Conservation (phyloP, 2,329 filamentous ascomycete species). For the Ustilaginoidea virens region DNA sequence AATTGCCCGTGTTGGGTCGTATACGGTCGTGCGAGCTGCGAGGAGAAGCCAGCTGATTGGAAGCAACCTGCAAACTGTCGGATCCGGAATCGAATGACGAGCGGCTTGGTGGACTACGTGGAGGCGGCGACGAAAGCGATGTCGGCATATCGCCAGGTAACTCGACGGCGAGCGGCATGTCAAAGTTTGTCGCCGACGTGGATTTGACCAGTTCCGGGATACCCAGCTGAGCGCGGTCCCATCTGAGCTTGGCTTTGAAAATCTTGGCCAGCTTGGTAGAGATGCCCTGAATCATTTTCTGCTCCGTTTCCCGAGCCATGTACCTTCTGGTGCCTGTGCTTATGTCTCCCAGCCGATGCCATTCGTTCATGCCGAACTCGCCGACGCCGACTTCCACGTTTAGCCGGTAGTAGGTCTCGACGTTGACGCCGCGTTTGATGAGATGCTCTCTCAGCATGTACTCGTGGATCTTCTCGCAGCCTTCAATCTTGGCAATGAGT, state of each 20-base stretch:
- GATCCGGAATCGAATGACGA: conserved; percentile 42
- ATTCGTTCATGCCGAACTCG: conserved; percentile 98
- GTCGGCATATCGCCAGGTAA: conserved; percentile 39
- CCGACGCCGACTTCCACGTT: conserved; percentile 94
- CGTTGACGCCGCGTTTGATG: conserved; percentile 60
- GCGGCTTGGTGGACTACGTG: conserved; percentile 24
- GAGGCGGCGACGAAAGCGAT: conserved; percentile 20
- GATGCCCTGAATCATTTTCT: conserved; percentile 61
- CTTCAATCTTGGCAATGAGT: conserved; percentile 85
- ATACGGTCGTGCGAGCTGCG: conserved; percentile 34
- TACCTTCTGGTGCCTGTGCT: conserved; percentile 84
- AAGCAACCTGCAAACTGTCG: conserved; percentile 29
- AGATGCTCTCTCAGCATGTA: conserved; percentile 72
- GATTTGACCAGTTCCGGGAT: conserved; percentile 29
- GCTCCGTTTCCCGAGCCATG: conserved; percentile 55
- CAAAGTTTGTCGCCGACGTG: conserved; percentile 21
- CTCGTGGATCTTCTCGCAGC: conserved; percentile 81
- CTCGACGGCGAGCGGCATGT: conserved; percentile 37
- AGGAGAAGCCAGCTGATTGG: conserved; percentile 26
- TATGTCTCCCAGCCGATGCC: conserved; percentile 86
- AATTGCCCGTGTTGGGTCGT: conserved; percentile 17
- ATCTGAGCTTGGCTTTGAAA: conserved; percentile 56
- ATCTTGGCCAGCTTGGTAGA: conserved; percentile 75
- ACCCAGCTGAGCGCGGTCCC: conserved; percentile 32
- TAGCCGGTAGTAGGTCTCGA: conserved; percentile 87